Evolutionary conservation across 2,329 filamentous ascomycete genomes (phyloP).

Genomic region (Alternaria sp.): DNA sequence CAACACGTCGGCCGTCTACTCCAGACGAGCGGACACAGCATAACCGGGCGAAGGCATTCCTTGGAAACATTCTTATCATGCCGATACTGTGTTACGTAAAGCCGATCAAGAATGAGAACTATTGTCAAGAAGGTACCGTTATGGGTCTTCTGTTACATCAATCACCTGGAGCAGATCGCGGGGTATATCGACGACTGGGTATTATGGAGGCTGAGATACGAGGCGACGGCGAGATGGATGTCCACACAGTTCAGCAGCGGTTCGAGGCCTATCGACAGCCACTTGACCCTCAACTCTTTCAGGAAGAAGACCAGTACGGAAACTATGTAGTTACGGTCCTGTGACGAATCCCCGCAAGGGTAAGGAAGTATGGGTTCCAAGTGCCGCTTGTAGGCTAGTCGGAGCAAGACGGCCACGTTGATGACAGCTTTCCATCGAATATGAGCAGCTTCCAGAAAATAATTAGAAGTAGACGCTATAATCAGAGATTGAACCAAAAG

Average conservation of each 20-base stretch:
- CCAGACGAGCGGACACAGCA: accelerated
- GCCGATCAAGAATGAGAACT: too few species aligned
- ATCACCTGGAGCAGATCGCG: neutral
- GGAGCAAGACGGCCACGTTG: too few species aligned
- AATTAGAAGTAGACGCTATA: too few species aligned
- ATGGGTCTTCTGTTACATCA: neutral
- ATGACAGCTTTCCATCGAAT: too few species aligned
- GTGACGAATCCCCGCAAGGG: neutral
- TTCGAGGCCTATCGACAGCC: neutral
- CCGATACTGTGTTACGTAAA: neutral
- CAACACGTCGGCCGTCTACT: too few species aligned
- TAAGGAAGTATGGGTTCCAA: too few species aligned
- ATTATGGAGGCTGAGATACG: accelerated
- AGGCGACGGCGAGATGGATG: neutral
- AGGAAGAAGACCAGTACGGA: neutral
- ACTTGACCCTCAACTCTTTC: neutral
- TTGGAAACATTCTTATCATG: neutral
- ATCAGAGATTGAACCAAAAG: too few species aligned
- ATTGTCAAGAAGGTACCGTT: neutral
- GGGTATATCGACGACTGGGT: neutral
- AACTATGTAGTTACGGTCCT: neutral
- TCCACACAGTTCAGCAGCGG: neutral
- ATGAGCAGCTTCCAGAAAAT: too few species aligned
- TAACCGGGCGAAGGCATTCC: accelerated
- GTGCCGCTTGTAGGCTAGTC: too few species aligned